Evolutionary conservation across 2,329 filamentous ascomycete species (phyloP).

Genomic region (Helotiales sp.): DNA sequence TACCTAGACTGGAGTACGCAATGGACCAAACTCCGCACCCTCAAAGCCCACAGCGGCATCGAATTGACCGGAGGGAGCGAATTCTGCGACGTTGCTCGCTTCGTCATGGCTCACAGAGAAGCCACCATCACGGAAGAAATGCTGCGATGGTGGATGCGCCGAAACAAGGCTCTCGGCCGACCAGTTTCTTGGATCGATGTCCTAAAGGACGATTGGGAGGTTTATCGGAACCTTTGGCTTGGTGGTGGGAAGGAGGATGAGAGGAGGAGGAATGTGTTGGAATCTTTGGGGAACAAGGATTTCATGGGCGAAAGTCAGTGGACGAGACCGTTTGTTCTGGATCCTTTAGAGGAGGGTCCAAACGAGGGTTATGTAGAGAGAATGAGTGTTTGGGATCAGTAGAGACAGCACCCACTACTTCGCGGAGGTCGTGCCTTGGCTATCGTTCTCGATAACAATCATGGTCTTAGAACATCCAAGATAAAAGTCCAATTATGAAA

Average conservation of each 20-base stretch:
- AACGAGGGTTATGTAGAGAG: constrained; percentile 1
- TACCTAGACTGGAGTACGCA: constrained; percentile 38
- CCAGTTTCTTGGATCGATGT: constrained; percentile 30
- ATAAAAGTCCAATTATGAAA: too few relatives aligned
- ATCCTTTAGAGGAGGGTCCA: background rate
- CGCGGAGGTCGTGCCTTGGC: too few relatives aligned
- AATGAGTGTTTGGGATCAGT: constrained; percentile 20
- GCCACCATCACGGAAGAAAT: constrained; percentile 29
- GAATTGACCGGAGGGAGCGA: constrained; percentile 19
- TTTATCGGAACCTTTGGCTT: constrained; percentile 30
- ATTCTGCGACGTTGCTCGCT: constrained; percentile 22
- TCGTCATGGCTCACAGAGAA: constrained; percentile 25
- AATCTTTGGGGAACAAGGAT: constrained; percentile 11
- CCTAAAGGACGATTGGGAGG: constrained; percentile 31
- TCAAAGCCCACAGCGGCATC: constrained; percentile 29
- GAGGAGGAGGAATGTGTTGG: constrained; percentile 25
- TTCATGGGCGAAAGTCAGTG: background rate
- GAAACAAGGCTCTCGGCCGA: constrained; percentile 13
- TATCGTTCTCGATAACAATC: too few relatives aligned
- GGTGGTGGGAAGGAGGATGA: constrained; percentile 17
- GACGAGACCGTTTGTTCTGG: constrained; percentile 8
- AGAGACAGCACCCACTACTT: too few relatives aligned
- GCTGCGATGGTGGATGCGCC: constrained; percentile 27
- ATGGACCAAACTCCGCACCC: constrained; percentile 34
- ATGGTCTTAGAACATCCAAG: too few relatives aligned